Evolutionary conservation across 1,139 yeast genomes (phyloP).

Genomic region (Zygosaccharomyces pseudobailii): DNA sequence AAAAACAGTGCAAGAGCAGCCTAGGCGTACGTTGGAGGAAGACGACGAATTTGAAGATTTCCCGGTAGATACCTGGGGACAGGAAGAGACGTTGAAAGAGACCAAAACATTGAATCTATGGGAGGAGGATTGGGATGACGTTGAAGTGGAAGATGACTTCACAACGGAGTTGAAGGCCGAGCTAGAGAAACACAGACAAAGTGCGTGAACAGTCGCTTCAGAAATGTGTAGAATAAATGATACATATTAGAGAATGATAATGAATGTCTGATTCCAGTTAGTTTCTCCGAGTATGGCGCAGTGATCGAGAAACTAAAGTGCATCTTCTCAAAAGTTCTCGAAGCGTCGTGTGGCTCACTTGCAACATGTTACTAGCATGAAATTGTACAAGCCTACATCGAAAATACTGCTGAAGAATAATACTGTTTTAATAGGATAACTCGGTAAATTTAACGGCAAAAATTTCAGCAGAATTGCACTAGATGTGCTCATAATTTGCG

Average conservation of each 20-base stretch:
- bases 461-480: no score
- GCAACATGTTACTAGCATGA: no score
- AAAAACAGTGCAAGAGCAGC: slow-evolving; percentile 37
- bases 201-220: slow-evolving; percentile 4
- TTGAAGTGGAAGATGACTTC: slow-evolving; percentile 82
- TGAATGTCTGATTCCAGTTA: background rate
- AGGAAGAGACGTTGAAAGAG: slow-evolving; percentile 40
- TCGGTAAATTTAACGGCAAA: no score
- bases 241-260: background rate
- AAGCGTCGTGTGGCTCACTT: no score
- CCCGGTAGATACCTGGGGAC: slow-evolving; percentile 73
- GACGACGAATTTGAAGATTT: slow-evolving; percentile 96
- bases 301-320: background rate
- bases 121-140: slow-evolving; percentile 98
- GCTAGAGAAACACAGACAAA: slow-evolving; percentile 25
- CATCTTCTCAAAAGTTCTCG: background rate
- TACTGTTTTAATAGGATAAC: no score
- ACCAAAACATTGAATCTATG: slow-evolving; percentile 51
- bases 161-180: slow-evolving; percentile 59
- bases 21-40: slow-evolving; percentile 82
- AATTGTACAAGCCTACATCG: no score
- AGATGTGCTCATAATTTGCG: no score
- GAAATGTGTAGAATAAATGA: background rate
- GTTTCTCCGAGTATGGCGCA: background rate
- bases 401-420: no score